Evolutionary conservation across 2,329 filamentous ascomycete species (phyloP).

Genomic region (Verticillium longisporum): DNA sequence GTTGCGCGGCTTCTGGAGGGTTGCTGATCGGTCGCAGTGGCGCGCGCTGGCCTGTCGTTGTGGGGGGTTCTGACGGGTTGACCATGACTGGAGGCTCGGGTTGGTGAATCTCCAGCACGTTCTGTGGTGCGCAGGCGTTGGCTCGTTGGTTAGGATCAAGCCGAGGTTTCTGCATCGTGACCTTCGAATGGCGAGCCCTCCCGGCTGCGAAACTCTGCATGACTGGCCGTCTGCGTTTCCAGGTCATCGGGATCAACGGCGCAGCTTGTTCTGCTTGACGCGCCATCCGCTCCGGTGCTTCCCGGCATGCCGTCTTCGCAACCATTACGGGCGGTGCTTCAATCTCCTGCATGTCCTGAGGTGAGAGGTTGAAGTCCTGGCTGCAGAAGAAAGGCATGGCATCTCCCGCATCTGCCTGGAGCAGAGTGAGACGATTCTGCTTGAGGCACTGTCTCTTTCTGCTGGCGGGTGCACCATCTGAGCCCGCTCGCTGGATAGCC

Average conservation of each 20-base stretch:
- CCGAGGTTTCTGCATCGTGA: neutral
- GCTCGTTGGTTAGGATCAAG: neutral
- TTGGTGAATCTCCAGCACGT: no score
- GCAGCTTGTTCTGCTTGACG: no score
- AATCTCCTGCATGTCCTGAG: slow-evolving; percentile 39
- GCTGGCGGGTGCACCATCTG: no score
- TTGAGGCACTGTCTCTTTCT: no score
- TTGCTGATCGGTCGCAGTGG: neutral
- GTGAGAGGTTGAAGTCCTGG: slow-evolving; percentile 38
- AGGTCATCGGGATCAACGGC: no score
- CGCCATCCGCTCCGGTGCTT: no score
- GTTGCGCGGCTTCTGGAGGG: neutral
- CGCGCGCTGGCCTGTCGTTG: neutral
- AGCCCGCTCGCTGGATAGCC: no score
- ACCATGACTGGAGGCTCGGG: no score
- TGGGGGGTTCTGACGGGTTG: neutral
- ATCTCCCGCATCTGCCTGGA: neutral
- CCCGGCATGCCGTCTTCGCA: neutral
- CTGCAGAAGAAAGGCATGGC: slow-evolving; percentile 30
- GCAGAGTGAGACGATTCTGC: neutral
- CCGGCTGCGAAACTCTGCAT: no score
- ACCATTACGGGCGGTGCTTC: slow-evolving; percentile 17
- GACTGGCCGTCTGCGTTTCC: no score
- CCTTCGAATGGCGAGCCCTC: neutral
- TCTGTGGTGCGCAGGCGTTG: neutral